These are phyloP conservation scores for Incumbomyces lentus DNA, from an alignment of 2,329 filamentous ascomycete species.

Conservation along the genomic window DNA sequence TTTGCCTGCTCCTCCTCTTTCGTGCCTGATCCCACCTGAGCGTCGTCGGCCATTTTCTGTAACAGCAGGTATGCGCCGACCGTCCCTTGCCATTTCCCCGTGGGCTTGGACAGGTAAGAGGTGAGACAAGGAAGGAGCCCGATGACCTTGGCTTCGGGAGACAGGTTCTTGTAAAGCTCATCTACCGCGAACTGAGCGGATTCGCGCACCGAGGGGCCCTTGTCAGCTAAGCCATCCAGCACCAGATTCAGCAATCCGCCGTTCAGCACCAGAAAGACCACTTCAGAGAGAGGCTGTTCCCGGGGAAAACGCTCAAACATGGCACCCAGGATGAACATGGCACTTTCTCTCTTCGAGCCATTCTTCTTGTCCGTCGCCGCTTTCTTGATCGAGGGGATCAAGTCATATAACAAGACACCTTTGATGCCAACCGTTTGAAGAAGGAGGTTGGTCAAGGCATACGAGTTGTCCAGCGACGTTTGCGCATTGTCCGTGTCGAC, in stretches of 20 bases:
- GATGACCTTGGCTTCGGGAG: conserved; percentile 69
- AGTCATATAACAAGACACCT: conserved; percentile 51
- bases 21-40: conserved; percentile 72
- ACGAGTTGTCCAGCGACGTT: conserved; percentile 57
- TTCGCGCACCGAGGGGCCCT: conserved; percentile 77
- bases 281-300: conserved; percentile 67
- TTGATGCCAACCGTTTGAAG: conserved; percentile 55
- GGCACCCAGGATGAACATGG: conserved; percentile 89
- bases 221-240: conserved; percentile 80
- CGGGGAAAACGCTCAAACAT: conserved; percentile 82
- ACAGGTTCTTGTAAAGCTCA: conserved; percentile 68
- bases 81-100: conserved; percentile 95
- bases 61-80: conserved; percentile 76
- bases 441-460: conserved; percentile 53
- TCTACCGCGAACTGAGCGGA: conserved; percentile 91
- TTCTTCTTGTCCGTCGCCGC: conserved; percentile 91
- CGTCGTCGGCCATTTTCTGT: conserved; percentile 90
- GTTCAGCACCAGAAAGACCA: conserved; percentile 72
- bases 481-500: conserved; percentile 61
- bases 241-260: conserved; percentile 60
- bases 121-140: conserved; percentile 69
- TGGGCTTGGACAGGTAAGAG: conserved; percentile 67
- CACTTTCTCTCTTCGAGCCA: conserved; percentile 70
- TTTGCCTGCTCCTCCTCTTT: conserved; percentile 79
- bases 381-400: conserved; percentile 58